A percentile compares a stretch with the other conserved stretches of the same genome.
phyloP scores from a whole-genome alignment of 2,329 filamentous ascomycete genomes.

The Ophiostoma ips region DNA sequence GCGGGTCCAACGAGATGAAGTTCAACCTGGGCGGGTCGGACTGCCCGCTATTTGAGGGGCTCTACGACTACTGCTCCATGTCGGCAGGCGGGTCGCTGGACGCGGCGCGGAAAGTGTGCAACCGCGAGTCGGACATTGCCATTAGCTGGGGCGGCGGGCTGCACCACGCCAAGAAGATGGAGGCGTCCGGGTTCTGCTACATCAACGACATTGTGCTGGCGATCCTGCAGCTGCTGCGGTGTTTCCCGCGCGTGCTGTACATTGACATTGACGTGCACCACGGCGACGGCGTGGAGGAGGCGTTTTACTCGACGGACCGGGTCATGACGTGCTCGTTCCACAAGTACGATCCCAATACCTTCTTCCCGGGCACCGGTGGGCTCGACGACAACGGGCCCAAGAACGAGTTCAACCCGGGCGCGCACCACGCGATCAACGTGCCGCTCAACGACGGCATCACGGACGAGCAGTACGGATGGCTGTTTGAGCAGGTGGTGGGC shows the following conservation, averaged over 20 bases:
- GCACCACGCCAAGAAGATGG: slow-evolving; percentile 88
- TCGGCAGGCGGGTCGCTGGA: slow-evolving; percentile 85
- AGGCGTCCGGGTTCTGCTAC: slow-evolving; percentile 95
- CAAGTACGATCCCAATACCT: slow-evolving; percentile 74
- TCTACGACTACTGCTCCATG: slow-evolving; percentile 89
- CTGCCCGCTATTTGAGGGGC: slow-evolving; percentile 89
- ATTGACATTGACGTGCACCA: slow-evolving; percentile 87
- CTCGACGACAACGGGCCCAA: slow-evolving; percentile 74
- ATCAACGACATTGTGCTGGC: slow-evolving; percentile 97
- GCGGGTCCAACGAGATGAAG: slow-evolving; percentile 38
- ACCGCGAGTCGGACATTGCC: slow-evolving; percentile 81
- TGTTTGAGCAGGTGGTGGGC: slow-evolving; percentile 73
- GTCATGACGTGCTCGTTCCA: slow-evolving; percentile 91
- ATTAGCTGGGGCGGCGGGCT: slow-evolving; percentile 96
- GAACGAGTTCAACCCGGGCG: slow-evolving; percentile 71
- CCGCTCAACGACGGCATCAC: slow-evolving; percentile 84
- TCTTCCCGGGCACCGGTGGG: slow-evolving; percentile 85
- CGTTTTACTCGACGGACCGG: slow-evolving; percentile 70
- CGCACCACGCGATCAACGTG: slow-evolving; percentile 82
- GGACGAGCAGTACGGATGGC: slow-evolving; percentile 71
- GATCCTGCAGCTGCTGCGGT: slow-evolving; percentile 73
- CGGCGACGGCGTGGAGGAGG: slow-evolving; percentile 73
- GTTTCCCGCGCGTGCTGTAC: slow-evolving; percentile 76
- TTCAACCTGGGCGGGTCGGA: slow-evolving; percentile 87
- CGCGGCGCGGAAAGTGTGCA: slow-evolving; percentile 77